Percentiles rank a stretch among this genome's conserved stretches.
phyloP scores from a whole-genome alignment of 2,329 filamentous ascomycete species.

The Colletotrichum sp. region DNA sequence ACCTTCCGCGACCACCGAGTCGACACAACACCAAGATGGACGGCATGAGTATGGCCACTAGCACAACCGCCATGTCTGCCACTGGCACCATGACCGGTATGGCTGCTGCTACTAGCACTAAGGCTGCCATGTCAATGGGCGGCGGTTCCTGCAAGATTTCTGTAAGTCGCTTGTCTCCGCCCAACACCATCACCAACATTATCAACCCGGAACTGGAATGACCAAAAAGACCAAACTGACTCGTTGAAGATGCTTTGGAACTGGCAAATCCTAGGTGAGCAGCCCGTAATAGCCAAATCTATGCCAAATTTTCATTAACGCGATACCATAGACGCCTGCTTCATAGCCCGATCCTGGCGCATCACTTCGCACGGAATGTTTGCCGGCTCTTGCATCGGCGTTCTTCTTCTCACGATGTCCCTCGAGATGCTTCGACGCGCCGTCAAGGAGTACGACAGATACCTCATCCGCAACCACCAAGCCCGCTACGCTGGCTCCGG shows the following conservation, averaged over 20 bases:
- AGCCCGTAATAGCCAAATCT: slow-evolving; percentile 55
- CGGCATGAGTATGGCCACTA: slow-evolving; percentile 9
- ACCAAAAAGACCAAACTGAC: background rate
- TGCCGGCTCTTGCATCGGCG: slow-evolving; percentile 79
- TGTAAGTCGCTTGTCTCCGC: slow-evolving; percentile 33
- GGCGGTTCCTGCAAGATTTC: slow-evolving; percentile 47
- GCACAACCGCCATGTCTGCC: slow-evolving; percentile 9
- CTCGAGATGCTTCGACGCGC: slow-evolving; percentile 76
- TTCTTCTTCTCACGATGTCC: slow-evolving; percentile 73
- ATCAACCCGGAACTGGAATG: background rate
- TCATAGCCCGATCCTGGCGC: too few species aligned
- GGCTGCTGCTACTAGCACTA: slow-evolving; percentile 4
- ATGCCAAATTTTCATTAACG: slow-evolving; percentile 50
- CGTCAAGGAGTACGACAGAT: slow-evolving; percentile 75
- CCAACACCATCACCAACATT: slow-evolving; percentile 9
- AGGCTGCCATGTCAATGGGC: slow-evolving; percentile 20
- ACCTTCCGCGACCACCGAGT: background rate
- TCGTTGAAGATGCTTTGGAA: slow-evolving; percentile 76
- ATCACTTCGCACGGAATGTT: slow-evolving; percentile 73
- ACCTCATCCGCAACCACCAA: slow-evolving; percentile 59
- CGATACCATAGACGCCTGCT: too few species aligned
- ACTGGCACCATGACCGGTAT: slow-evolving; percentile 12
- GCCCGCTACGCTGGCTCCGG: slow-evolving; percentile 22
- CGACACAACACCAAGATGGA: background rate
- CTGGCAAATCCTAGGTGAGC: too few species aligned